phyloP scores from a whole-genome alignment of 176 grass and related monocot species.

The Aechmea fasciata region DNA sequence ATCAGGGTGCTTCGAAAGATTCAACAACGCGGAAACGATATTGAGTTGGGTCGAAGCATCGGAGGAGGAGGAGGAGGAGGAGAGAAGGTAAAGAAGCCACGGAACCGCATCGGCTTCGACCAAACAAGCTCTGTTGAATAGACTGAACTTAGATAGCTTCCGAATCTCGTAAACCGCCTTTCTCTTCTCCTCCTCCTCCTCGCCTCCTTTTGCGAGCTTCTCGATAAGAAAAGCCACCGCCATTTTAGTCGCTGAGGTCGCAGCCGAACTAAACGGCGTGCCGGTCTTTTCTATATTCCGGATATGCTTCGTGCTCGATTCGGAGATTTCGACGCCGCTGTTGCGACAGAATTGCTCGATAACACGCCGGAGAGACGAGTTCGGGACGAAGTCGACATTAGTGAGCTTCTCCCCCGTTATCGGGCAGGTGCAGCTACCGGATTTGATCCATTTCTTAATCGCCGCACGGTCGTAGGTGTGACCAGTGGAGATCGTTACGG shows the following conservation, averaged over 20 bases:
- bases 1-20: slow-evolving; percentile 56
- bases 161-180: slow-evolving; percentile 55
- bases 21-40: slow-evolving; percentile 40
- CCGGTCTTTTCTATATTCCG: slow-evolving; percentile 37
- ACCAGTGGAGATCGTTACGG: slow-evolving; percentile 67
- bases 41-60: slow-evolving; percentile 51
- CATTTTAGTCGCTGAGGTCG: slow-evolving; percentile 25
- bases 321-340: slow-evolving; percentile 7
- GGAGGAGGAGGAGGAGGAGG: slow-evolving; percentile 3
- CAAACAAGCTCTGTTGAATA: slow-evolving; percentile 56
- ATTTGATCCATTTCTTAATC: slow-evolving; percentile 64
- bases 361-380: slow-evolving; percentile 39
- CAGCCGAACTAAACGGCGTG: slow-evolving; percentile 25
- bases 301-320: slow-evolving; percentile 33
- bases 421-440: slow-evolving; percentile 40
- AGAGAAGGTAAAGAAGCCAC: slow-evolving; percentile 65
- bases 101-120: slow-evolving; percentile 53
- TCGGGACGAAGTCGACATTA: slow-evolving; percentile 48
- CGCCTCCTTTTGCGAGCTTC: slow-evolving; percentile 27
- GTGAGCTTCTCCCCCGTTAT: slow-evolving; percentile 65
- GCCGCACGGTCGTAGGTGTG: slow-evolving; percentile 85
- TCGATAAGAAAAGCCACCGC: slow-evolving; percentile 37
- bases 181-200: slow-evolving; percentile 23
- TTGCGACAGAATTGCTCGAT: slow-evolving; percentile 49
- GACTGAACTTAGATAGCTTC: slow-evolving; percentile 65